Base-by-base conservation (phyloP, 1,284 basidiomycete species). In the Sanghuangporus weigelae region DNA sequence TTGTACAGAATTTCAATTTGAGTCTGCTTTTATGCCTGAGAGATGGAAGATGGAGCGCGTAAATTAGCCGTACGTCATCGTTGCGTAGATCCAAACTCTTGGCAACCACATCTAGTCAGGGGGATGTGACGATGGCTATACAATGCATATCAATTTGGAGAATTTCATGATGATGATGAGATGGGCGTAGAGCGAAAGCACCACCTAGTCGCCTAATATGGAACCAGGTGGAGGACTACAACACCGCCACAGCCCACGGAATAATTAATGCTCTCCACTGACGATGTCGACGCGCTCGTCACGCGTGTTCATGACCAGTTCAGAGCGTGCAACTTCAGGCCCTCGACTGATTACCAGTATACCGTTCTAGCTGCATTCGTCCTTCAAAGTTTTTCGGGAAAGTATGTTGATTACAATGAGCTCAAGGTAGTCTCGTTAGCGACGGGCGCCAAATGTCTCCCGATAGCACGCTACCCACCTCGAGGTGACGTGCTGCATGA, bases 371-470 rank as follows among this genome's bases (percentile, higher is more conserved):
- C 89, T 2, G 78, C 86, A 0, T 83, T 92, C 67, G 81, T 79
- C 42, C 74, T 89, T 44, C 21, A 46, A 11, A 6, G 19, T 14
- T 3, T 6, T 14, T 70, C 69, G 39, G 50, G 49, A 26, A 62
- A 64, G 38, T 49, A 64, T 10, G n/a, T n/a, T n/a, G n/a, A n/a
- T n/a, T n/a, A n/a, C n/a, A 51, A 58, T 19, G 49, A 39, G 16
- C 8, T 57, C 49, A 83, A 87, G 66, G 76, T 87, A 59, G 83
- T 95, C 48, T 86, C 89, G 38, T 72, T 95, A 12, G 91, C 86
- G 0, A 93, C 94, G 1, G 95, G 96, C 7, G 89, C 90, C 7
- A 97, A 96, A 77, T 94, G 92, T 68, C 82, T 96, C 0, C 93
- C 95, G 0, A 81, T 78, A 12, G 69, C 74, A 1, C 81, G 81